phyloP scores from a whole-genome alignment of 805 yeast species.

The Yarrowia keelungensis region DNA sequence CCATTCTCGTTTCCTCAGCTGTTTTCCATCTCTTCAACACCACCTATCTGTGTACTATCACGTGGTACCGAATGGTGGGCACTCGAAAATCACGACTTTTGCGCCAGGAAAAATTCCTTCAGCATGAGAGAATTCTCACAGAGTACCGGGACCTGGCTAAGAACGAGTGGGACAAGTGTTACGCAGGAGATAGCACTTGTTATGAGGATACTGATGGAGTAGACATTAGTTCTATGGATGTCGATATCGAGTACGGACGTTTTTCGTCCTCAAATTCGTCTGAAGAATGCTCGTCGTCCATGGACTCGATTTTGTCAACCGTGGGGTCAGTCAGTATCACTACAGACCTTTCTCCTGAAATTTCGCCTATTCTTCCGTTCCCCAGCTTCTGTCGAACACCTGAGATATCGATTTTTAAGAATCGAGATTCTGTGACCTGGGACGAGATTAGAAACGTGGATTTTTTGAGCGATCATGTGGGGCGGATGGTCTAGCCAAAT shows the following conservation, averaged over 20 bases:
- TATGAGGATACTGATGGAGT: constrained; percentile 3
- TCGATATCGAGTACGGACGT: background rate
- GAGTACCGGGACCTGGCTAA: constrained; percentile 30
- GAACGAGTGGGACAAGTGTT: constrained; percentile 25
- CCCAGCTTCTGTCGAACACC: constrained; percentile 28
- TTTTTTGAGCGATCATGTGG: background rate
- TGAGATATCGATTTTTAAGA: constrained; percentile 3
- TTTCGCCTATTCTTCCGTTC: constrained; percentile 13
- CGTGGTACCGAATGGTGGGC: constrained; percentile 17
- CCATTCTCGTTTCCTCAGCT: constrained; percentile 8
- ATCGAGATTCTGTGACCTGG: constrained; percentile 2
- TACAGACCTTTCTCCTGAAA: background rate
- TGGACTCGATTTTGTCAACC: constrained; percentile 9
- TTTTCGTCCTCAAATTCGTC: background rate
- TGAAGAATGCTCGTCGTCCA: background rate
- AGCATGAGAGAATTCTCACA: constrained; percentile 3
- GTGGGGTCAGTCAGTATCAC: constrained; percentile 5
- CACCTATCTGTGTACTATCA: constrained; percentile 3
- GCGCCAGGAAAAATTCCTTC: constrained; percentile 6
- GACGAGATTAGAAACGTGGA: constrained; percentile 5
- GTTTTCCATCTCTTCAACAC: constrained; percentile 15
- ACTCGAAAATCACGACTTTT: background rate
- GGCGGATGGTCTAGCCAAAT: constrained; percentile 2
- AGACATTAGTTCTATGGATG: constrained; percentile 6
- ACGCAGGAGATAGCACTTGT: constrained; percentile 12